Percentiles rank a stretch among this genome's conserved stretches.
These are phyloP conservation scores for Lonicera japonica DNA, from an alignment of 129 eudicot species.

Conservation along the genomic window DNA sequence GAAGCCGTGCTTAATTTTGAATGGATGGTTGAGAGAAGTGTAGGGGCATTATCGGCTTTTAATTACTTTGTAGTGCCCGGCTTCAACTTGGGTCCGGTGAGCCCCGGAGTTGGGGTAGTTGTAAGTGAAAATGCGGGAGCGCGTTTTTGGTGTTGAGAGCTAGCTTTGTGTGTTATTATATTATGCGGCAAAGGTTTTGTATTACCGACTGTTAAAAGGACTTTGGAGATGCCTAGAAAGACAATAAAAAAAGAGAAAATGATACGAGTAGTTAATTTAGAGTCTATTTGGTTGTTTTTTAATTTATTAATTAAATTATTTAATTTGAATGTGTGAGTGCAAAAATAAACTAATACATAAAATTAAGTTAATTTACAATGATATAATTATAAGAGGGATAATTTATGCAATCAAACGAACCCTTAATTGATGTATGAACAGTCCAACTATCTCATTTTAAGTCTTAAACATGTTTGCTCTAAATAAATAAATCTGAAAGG, in stretches of 20 bases:
- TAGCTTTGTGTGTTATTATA: not conserved
- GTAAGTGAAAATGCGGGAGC: not conserved
- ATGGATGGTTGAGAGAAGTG: slow-evolving; percentile 30
- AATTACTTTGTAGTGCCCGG: slow-evolving; percentile 36
- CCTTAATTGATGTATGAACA: too few species aligned
- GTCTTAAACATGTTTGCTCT: not conserved
- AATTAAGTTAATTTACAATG: too few species aligned
- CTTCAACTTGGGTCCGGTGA: slow-evolving; percentile 5
- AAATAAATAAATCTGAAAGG: not conserved
- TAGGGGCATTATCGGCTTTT: slow-evolving; percentile 23
- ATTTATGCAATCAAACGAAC: too few species aligned
- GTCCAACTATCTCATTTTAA: too few species aligned
- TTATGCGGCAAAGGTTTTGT: not conserved
- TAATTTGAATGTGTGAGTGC: too few species aligned
- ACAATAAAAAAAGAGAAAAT: too few species aligned
- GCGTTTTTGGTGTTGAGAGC: not conserved
- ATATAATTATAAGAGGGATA: too few species aligned
- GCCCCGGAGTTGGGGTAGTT: too few species aligned
- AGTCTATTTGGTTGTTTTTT: too few species aligned
- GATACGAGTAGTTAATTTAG: too few species aligned
- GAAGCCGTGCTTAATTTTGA: slow-evolving; percentile 27
- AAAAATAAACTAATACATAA: too few species aligned
- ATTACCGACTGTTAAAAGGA: not conserved
- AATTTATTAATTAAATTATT: too few species aligned
- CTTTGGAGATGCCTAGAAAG: not conserved